Evolutionary conservation across 768 basidiomycete species (phyloP).

Genomic region (Suillus clintonianus): DNA sequence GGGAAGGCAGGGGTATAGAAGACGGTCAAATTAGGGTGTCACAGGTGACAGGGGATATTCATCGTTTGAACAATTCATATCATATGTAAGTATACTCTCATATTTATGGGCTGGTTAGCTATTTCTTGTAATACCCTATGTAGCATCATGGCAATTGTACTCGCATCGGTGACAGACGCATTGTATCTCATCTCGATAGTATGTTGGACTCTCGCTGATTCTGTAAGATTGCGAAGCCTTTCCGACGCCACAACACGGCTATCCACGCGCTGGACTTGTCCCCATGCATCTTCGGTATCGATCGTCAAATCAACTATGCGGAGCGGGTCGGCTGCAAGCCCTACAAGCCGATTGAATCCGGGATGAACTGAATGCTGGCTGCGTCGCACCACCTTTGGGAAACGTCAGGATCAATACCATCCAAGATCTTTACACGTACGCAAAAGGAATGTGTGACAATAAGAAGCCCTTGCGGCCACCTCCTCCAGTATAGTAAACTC

Average conservation of each 20-base stretch:
- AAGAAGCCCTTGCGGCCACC: conserved; percentile 20
- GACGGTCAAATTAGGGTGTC: conserved; percentile 4
- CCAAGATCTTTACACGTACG: not conserved
- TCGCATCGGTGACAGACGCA: not conserved
- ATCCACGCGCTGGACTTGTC: not conserved
- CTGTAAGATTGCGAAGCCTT: too few species aligned
- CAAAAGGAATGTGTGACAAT: conserved; percentile 10
- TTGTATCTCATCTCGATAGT: not conserved
- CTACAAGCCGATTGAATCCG: conserved; percentile 29
- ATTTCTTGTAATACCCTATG: not conserved
- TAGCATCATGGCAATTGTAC: not conserved
- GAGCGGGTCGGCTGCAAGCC: conserved; percentile 20
- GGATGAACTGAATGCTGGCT: conserved; percentile 36
- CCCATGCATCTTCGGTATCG: conserved; percentile 6
- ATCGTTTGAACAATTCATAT: not conserved
- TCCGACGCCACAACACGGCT: not conserved
- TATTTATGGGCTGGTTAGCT: not conserved
- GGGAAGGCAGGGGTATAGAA: conserved; percentile 7
- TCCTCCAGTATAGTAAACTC: conserved; percentile 36
- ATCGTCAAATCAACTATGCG: conserved; percentile 20
- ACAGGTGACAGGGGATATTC: not conserved
- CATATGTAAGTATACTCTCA: not conserved
- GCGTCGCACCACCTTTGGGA: conserved; percentile 28
- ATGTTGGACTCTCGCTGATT: not conserved
- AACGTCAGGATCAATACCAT: not conserved